Percentiles rank a stretch among this genome's conserved stretches.
Evolutionary conservation across 441 rosid species (phyloP).

Genomic region (Arabidopsis lyrata): DNA sequence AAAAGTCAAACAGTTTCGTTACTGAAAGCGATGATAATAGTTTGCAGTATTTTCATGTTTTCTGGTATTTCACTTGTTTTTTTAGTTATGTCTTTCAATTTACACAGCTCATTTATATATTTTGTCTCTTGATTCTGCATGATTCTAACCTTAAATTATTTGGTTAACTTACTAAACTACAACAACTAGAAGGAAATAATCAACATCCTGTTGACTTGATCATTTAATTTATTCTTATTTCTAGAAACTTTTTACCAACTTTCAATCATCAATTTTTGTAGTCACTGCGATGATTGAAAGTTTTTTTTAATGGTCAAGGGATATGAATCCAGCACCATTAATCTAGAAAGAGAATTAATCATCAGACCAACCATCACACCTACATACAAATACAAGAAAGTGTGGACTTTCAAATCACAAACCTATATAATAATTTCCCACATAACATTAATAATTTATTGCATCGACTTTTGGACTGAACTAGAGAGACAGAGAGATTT

Average conservation of each 20-base stretch:
- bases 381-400: constrained; percentile 5
- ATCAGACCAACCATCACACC: constrained; percentile 11
- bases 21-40: background rate
- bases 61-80: background rate
- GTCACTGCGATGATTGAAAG: too few relatives aligned
- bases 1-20: background rate
- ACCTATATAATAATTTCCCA: constrained; percentile 6
- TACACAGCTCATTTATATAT: background rate
- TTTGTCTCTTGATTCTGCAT: background rate
- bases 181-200: background rate
- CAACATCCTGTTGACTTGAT: background rate
- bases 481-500: background rate
- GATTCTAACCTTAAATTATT: background rate
- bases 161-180: background rate
- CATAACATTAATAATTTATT: background rate
- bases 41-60: background rate
- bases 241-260: background rate
- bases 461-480: constrained; percentile 8
- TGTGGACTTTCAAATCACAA: background rate
- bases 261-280: background rate
- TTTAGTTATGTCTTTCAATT: background rate
- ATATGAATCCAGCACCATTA: background rate
- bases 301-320: too few relatives aligned
- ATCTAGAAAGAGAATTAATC: constrained; percentile 7
- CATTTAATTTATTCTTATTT: background rate